Evolutionary conservation across 169 alveolate species (phyloP), one percentile per base, ranked within the genome.

Genomic region (Babesia gibsoni): DNA sequence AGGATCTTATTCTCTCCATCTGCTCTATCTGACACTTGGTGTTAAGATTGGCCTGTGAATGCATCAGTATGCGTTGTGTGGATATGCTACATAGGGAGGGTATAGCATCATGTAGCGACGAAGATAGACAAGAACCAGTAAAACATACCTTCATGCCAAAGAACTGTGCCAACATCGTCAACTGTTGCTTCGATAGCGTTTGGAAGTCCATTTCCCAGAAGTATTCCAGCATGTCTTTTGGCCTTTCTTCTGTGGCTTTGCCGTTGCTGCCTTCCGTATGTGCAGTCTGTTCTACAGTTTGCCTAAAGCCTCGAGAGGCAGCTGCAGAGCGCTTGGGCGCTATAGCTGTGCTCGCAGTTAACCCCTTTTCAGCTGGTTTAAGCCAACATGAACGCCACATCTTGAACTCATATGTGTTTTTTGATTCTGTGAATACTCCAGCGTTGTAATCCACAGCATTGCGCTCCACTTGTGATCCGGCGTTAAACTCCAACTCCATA

Each of bases 121-220:
- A n/a, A n/a, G 33, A 9, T 12, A 12, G 29, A 2, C 66, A 8
- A 30, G 66, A n/a, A 6, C 25, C 27, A 30, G 20, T 12, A 16
- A 48, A 16, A 56, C 81, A 16, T 58, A 77, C 86, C 80, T 77
- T 77, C 20, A 77, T 23, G n/a, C 86, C 86, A 68, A 77, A 77
- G 43, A 77, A 77, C 12, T 41, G 25, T 14, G 64, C 66, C 80
- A 72, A 67, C 30, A 32, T 54, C 7, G 22, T 35, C 63, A 77
- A 33, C 33, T 66, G 53, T 8, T 35, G 4, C 50, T 77, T 57
- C 14, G 79, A 25, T 4, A 67, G 30, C 9, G 42, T 35, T 8
- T 57, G 27, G 57, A 77, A 77, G 48, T 77, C 82, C n/a, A 77
- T 25, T 16, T 77, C 41, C 65, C 72, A 63, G 53, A 67, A 77